These are phyloP conservation scores for Penicillium bialowiezense DNA, from an alignment of 495 filamentous ascomycete genomes.

Conservation along the genomic window DNA sequence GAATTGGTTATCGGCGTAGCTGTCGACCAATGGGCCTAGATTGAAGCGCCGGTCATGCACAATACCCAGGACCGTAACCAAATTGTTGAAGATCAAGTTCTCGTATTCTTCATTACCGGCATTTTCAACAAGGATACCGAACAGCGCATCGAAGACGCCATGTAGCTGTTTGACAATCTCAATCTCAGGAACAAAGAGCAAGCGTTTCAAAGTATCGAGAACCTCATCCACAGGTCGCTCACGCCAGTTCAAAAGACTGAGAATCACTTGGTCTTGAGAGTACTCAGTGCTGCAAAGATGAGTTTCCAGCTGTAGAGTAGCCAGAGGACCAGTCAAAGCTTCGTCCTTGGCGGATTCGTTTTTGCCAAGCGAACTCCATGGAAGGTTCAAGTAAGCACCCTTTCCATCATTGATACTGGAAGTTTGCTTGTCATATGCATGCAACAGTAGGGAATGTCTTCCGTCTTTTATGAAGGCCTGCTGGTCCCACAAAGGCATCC, in stretches of 20 bases:
- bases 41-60: conserved; percentile 94
- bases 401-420: conserved; percentile 55
- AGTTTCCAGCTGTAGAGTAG: conserved; percentile 74
- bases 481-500: conserved; percentile 91
- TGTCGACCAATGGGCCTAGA: conserved; percentile 81
- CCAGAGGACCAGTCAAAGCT: conserved; percentile 68
- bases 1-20: conserved; percentile 85
- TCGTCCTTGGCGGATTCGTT: conserved; percentile 68
- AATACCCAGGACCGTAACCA: conserved; percentile 88
- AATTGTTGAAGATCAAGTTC: conserved; percentile 84
- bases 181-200: conserved; percentile 93
- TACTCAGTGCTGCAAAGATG: conserved; percentile 95
- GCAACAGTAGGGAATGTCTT: conserved; percentile 73
- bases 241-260: conserved; percentile 84
- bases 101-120: conserved; percentile 87
- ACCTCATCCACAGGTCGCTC: conserved; percentile 67
- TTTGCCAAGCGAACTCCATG: conserved; percentile 69
- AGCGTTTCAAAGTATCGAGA: conserved; percentile 68
- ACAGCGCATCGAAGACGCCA: conserved; percentile 89
- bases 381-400: conserved; percentile 80
- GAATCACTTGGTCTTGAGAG: conserved; percentile 86
- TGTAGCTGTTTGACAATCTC: conserved; percentile 92
- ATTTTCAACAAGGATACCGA: conserved; percentile 85
- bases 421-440: conserved; percentile 88
- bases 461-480: conserved; percentile 91